Conservation (phyloP, 2,329 filamentous ascomycete species). For the Drechslera avenae region DNA sequence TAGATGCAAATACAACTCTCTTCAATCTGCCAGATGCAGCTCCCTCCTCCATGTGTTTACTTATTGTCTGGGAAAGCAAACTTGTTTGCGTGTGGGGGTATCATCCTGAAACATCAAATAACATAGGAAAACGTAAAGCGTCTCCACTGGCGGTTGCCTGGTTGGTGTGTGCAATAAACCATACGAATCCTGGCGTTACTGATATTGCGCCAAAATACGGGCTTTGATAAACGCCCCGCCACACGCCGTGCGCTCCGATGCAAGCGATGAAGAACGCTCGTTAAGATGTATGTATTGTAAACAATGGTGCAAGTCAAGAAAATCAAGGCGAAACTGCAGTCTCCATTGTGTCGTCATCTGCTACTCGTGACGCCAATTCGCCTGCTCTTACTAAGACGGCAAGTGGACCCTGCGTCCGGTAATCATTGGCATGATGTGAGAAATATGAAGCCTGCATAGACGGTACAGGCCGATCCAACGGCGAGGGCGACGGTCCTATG, state of each 20-base stretch:
- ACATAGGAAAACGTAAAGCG: constrained; percentile 15
- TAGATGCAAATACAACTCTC: constrained; percentile 4
- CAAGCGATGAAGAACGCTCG: neutral
- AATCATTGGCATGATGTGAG: constrained; percentile 32
- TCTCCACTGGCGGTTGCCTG: constrained; percentile 3
- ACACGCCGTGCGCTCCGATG: neutral
- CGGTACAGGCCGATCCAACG: constrained; percentile 36
- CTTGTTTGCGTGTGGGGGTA: constrained; percentile 10
- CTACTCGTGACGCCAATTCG: constrained; percentile 43
- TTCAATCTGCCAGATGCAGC: constrained; percentile 1
- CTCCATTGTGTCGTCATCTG: constrained; percentile 36
- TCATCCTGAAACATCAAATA: constrained; percentile 15
- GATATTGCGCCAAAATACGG: neutral
- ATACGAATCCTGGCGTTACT: constrained; percentile 1
- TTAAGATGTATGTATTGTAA: constrained; percentile 3
- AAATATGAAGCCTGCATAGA: constrained; percentile 20
- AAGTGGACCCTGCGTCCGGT: constrained; percentile 41
- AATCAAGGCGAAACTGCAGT: constrained; percentile 31
- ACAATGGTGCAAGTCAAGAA: neutral
- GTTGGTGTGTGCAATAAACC: neutral
- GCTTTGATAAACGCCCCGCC: neutral
- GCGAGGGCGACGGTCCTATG: constrained; percentile 34
- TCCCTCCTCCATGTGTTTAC: constrained; percentile 8
- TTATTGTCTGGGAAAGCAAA: constrained; percentile 4
- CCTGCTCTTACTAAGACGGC: constrained; percentile 47